Base-by-base conservation (phyloP, 441 rosid genomes). In the Melastoma candidum region DNA sequence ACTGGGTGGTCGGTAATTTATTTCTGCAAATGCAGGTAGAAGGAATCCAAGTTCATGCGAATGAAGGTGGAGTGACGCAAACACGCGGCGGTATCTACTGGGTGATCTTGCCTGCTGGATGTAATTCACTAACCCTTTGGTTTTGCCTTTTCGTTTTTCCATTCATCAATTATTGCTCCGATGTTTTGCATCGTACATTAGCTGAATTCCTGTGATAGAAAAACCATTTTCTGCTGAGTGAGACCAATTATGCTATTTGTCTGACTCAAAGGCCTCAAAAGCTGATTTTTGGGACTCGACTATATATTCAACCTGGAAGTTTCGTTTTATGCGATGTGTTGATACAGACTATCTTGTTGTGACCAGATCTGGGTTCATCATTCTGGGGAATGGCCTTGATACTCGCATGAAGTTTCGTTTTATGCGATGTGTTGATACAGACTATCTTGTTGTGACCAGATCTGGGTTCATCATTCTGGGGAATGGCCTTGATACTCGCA, bases 381-480 rank as follows among this genome's bases (percentile, higher is more conserved):
- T 89, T 89, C 74, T 89, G 97, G 97, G 97, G 97, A 71, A 89
- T 89, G 97, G 76, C 74, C 61, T 75, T 89, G 76, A 77, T 89
- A 52, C 93, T 89, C 71, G 90, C 95, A 58, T 85, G 22, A 17
- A 17, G 22, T 17, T 17, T 17, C 22, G 22, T 17, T 17, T 17
- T 17, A 17, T 17, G 22, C 22, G 22, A 17, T 17, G 22, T 17
- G 22, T 17, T 17, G 22, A 17, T 17, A 17, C 22, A 17, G 22
- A 17, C 22, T 66, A 57, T 48, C 64, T 55, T 58, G 57, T 47
- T 49, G 46, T 56, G 43, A 65, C 52, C 76, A 89, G 97, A 89
- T 77, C 83, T 89, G 54, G 97, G 95, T 29, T 89, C 95, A 39
- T 86, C 97, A 49, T 89, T 89, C 74, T 89, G 97, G 97, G 97